Evolutionary conservation across 441 rosid genomes (phyloP), one percentile per base, ranked within the genome.

Genomic region (Gossypium lobatum): DNA sequence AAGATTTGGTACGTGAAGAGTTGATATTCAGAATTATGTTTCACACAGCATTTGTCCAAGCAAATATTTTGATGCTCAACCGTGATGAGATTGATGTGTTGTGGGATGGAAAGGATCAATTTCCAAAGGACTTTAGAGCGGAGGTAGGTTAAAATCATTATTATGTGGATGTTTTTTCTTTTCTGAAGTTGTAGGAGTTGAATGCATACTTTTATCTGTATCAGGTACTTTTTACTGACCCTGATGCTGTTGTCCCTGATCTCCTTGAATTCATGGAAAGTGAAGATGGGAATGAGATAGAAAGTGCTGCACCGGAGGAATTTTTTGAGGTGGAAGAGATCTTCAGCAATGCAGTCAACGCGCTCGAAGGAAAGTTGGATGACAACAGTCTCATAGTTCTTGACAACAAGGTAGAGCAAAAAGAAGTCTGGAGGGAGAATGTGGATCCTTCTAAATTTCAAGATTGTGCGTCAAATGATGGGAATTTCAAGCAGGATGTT

Each of bases 311-410:
- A 63, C 93, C 97, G 17, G 98, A 95, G 76, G 98, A 95, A 68
- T 93, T 93, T 83, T 95, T 86, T 78, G 99, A 95, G 87, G 98
- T 89, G 61, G 96, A 95, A 83, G 97, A 95, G 86, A 90, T 91
- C 55, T 93, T 95, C 79, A 87, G 91, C 86, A 91, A 81, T 81
- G 82, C 76, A 34, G 79, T 85, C 11, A 97, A 93, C 46, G 85
- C 79, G 2, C 90, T 78, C 25, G 94, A 92, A 73, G 82, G 82
- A 53, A 91, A 86, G 81, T 83, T 74, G 67, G 89, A 86, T 60
- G 72, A 16, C 0, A 83, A 80, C 72, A 34, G 84, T 70, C 81
- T 50, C 70, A 64, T 74, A 64, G 80, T 78, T 69, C 84, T 72
- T 70, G 81, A 82, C 28, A 79, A 60, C 64, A 66, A 73, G 57